Evolutionary conservation across 805 yeast genomes (phyloP), one percentile per base, ranked within the genome.

Genomic region (Saccharomycopsis fibuligera): DNA sequence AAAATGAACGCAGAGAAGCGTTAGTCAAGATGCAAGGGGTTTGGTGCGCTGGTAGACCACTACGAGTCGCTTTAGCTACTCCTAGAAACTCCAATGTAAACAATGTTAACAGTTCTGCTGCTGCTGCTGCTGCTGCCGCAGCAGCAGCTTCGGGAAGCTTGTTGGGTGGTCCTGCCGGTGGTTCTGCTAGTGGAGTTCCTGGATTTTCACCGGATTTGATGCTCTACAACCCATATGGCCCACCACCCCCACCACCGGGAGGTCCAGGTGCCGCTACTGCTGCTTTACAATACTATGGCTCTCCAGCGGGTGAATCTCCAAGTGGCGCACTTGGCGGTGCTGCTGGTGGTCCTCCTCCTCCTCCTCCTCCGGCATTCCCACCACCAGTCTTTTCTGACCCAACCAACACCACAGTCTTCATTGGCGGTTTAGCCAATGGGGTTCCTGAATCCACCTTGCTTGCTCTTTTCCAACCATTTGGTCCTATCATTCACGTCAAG

Each of bases 21-120:
- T 68, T 84, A 36, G 66, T 70, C 23, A 87, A 83, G 57, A 84
- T 84, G 90, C 80, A 83, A 57, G 90, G 90, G 14, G 79, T 76
- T 36, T 81, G 86, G 85, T 76, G 85, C 59, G 88, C 86, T 35
- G 91, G 90, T 3, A 68, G 91, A 56, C 82, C 83, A 35, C 68
- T 85, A 44, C 68, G 91, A 57, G 90, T 85, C 4, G 91, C 93
- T 1, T 68, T 81, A 41, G 93, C 95, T 2, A 81, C 90, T 3
- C 88, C 93, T 35, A 74, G 87, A 59, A 76, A 73, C 58, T 70
- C 61, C 17, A 38, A 43, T 23, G 42, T 44, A 16, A 33, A 36
- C 29, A 44, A 38, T 45, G 27, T 44, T 24, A 44, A 48, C 27
- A 35, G 35, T 16, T 41, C 37, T 8, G 49, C 45, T n/a, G 49